A percentile compares a stretch with the other conserved stretches of the same genome.
phyloP scores from a whole-genome alignment of 176 grass and related monocot genomes.

The Lolium rigidum region DNA sequence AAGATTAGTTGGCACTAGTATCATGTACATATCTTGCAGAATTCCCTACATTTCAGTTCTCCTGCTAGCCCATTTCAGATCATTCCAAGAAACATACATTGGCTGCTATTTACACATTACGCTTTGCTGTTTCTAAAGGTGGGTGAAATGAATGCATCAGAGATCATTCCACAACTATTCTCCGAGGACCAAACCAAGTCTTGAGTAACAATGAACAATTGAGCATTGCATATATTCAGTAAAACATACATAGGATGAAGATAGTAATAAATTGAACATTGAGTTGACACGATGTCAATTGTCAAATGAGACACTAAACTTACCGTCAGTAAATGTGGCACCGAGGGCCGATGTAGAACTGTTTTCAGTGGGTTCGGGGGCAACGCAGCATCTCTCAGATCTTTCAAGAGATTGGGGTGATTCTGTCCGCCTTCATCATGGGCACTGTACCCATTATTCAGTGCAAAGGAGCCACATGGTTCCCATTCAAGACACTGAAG shows the following conservation, averaged over 20 bases:
- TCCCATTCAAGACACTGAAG: slow-evolving; percentile 98
- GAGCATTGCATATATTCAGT: neutral
- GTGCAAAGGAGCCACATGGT: slow-evolving; percentile 82
- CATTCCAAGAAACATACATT: slow-evolving; percentile 17
- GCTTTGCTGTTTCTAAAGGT: neutral
- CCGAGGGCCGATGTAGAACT: slow-evolving; percentile 72
- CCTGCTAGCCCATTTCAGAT: neutral
- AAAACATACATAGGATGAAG: neutral
- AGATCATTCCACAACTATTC: neutral
- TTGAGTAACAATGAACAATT: neutral
- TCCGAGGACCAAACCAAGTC: neutral
- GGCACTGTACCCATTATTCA: slow-evolving; percentile 55
- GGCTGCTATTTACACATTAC: neutral
- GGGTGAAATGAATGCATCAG: neutral
- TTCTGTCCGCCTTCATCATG: slow-evolving; percentile 68
- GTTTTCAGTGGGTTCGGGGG: slow-evolving; percentile 89
- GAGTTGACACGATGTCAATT: neutral
- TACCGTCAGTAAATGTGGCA: slow-evolving; percentile 82
- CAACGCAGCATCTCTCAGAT: slow-evolving; percentile 78
- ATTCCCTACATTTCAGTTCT: neutral
- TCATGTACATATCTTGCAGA: slow-evolving; percentile 9
- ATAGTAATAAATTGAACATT: neutral
- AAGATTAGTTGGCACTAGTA: neutral
- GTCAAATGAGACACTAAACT: slow-evolving; percentile 32
- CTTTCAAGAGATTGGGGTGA: slow-evolving; percentile 69